phyloP scores from a whole-genome alignment of 2,329 filamentous ascomycete genomes.

The Fulvia fulva region DNA sequence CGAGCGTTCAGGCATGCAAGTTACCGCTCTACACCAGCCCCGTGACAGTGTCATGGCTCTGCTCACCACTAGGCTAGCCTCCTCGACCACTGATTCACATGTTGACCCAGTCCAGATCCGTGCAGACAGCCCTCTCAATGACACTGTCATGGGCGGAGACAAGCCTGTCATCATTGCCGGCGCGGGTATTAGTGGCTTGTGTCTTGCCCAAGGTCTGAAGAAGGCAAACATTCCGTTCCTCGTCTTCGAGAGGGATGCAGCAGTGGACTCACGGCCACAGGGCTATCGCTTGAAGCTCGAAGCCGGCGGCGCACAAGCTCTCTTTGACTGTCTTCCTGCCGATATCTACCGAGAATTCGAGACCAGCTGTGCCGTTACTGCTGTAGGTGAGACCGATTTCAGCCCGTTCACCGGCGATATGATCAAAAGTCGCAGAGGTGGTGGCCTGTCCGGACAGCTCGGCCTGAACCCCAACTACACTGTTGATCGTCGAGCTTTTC shows the following conservation, averaged over 20 bases:
- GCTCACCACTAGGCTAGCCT: background rate
- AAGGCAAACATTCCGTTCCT: slow-evolving; percentile 19
- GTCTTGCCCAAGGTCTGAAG: slow-evolving; percentile 22
- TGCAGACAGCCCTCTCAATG: too few relatives aligned
- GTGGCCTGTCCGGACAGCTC: slow-evolving; percentile 14
- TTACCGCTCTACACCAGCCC: background rate
- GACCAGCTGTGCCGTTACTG: slow-evolving; percentile 16
- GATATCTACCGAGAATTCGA: slow-evolving; percentile 20
- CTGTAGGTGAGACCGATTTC: slow-evolving; percentile 21
- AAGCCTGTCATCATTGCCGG: slow-evolving; percentile 21
- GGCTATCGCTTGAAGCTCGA: slow-evolving; percentile 24
- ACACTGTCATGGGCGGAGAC: background rate
- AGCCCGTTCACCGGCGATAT: slow-evolving; percentile 20
- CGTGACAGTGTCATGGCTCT: background rate
- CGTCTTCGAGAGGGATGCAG: slow-evolving; percentile 23
- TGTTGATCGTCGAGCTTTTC: slow-evolving; percentile 20
- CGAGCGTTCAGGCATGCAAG: background rate
- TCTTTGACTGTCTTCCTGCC: slow-evolving; percentile 16
- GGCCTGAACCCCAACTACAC: slow-evolving; percentile 17
- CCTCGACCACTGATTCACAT: background rate
- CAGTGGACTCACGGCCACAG: slow-evolving; percentile 19
- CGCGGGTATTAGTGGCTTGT: slow-evolving; percentile 23
- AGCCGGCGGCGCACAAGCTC: slow-evolving; percentile 19
- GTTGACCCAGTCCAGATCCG: background rate
- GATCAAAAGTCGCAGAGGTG: slow-evolving; percentile 18